Evolutionary conservation across 148 eudicot genomes (phyloP), one percentile per base, ranked within the genome.

Genomic region (Nepenthes mirabilis): DNA sequence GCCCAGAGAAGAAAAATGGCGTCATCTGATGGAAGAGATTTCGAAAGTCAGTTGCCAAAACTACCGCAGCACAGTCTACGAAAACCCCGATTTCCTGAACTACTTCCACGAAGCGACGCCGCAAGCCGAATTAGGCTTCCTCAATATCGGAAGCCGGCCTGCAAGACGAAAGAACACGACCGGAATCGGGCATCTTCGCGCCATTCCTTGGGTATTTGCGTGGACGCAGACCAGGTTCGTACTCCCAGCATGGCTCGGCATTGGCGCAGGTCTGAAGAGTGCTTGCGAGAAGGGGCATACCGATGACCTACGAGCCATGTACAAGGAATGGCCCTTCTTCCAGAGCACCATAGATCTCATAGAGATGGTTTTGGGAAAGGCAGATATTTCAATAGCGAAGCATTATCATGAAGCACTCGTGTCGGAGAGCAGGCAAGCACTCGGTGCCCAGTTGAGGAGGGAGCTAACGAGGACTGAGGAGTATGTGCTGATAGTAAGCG

Each of bases 51-150:
- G 97, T 64, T 80, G 83, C 68, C 66, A 75, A 13, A 77, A 54
- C 47, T 87, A 87, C 56, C 73, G 95, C 6, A 87, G 54, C 77
- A 82, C 83, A 0, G 95, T 90, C 14, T 90, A 87, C 14, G 91
- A 90, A 65, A 84, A 87, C 70, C 89, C 91, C 0, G 95, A 90
- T 72, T 90, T 90, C 67, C 71, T 90, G 10, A 49, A 87, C 34
- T 90, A 90, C 76, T 90, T 90, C 65, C 88, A 82, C n/a, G 97
- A 90, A 79, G 91, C 95, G 9, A 90, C 91, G 2, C 97, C 97
- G 9, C 87, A 90, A 36, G 85, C 95, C 9, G 97, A 87, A 81
- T 83, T 84, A 1, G 95, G 95, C 9, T 69, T 57, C 71, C 91
- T 90, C 56, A 87, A 90, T 78, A 90, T 90, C 43, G 97, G 97